These are phyloP conservation scores for Willaertia magna DNA, from an alignment of 208 protist genomes.

Conservation along the genomic window DNA sequence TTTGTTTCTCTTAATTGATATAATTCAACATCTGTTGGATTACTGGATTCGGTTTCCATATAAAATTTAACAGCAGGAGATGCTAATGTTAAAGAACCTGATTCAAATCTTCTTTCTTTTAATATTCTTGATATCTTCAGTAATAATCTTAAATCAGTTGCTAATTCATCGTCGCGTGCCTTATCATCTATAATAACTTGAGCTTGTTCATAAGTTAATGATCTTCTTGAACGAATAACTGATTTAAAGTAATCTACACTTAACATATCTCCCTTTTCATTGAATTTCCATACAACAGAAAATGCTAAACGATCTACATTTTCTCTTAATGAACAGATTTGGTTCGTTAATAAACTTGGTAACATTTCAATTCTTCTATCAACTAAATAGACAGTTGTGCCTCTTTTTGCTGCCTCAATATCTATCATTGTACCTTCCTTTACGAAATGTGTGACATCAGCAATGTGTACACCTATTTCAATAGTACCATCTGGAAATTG, in stretches of 20 bases:
- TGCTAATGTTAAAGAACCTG: conserved; percentile 29
- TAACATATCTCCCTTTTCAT: conserved; percentile 14
- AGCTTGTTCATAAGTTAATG: conserved; percentile 83
- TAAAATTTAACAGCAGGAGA: conserved; percentile 46
- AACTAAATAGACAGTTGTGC: conserved; percentile 86
- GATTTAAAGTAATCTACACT: conserved; percentile 71
- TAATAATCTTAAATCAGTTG: conserved; percentile 53
- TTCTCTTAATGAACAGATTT: conserved; percentile 79
- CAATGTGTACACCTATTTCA: conserved; percentile 92
- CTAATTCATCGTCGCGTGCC: conserved; percentile 43
- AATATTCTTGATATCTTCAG: conserved; percentile 61
- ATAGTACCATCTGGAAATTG: conserved; percentile 56
- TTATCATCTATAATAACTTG: conserved; percentile 76
- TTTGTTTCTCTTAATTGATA: conserved; percentile 74
- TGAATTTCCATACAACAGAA: conserved; percentile 70
- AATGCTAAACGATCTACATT: conserved; percentile 78
- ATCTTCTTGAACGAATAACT: conserved; percentile 71
- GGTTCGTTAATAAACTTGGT: conserved; percentile 80
- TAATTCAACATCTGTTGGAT: conserved; percentile 61
- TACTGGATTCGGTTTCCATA: not conserved
- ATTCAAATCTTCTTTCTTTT: conserved; percentile 35
- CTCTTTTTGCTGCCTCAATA: conserved; percentile 72
- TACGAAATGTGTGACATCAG: conserved; percentile 89
- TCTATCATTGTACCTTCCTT: conserved; percentile 74
- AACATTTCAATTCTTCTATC: conserved; percentile 93